Evolutionary conservation across 2,329 filamentous ascomycete species (phyloP).

Genomic region (Domatiomyces catenatus): DNA sequence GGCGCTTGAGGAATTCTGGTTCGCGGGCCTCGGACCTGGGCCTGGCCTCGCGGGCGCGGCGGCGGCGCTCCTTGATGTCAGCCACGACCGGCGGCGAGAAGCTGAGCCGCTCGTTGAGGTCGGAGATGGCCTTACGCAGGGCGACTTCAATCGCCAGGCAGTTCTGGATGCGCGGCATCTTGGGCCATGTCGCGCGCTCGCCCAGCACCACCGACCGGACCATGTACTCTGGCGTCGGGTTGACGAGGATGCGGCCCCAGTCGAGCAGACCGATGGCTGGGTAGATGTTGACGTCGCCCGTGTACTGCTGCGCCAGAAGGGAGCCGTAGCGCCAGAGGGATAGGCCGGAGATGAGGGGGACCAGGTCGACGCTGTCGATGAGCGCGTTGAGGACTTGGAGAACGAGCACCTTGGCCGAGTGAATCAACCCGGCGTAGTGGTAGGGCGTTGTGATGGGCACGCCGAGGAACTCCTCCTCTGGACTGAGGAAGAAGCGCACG

Average conservation of each 20-base stretch:
- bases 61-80: constrained; percentile 10
- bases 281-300: constrained; percentile 86
- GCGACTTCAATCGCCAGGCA: constrained; percentile 79
- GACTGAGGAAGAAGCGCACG: constrained; percentile 68
- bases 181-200: constrained; percentile 82
- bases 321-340: constrained; percentile 62
- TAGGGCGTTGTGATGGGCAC: constrained; percentile 53
- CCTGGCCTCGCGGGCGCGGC: not conserved
- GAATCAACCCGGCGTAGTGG: constrained; percentile 63
- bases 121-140: constrained; percentile 32
- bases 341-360: constrained; percentile 36
- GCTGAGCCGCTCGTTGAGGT: constrained; percentile 9
- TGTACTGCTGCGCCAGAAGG: constrained; percentile 79
- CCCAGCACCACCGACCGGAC: constrained; percentile 58
- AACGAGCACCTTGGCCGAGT: constrained; percentile 63
- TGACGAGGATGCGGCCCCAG: constrained; percentile 61
- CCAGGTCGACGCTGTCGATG: not conserved
- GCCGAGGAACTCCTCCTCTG: constrained; percentile 45
- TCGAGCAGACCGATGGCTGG: constrained; percentile 62
- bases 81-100: constrained; percentile 5
- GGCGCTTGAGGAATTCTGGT: constrained; percentile 5
- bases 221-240: constrained; percentile 81
- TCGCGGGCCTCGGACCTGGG: not conserved
- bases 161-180: constrained; percentile 69
- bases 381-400: not conserved